Evolutionary conservation across 257 asterid species (phyloP).

Genomic region (Lantana camara): DNA sequence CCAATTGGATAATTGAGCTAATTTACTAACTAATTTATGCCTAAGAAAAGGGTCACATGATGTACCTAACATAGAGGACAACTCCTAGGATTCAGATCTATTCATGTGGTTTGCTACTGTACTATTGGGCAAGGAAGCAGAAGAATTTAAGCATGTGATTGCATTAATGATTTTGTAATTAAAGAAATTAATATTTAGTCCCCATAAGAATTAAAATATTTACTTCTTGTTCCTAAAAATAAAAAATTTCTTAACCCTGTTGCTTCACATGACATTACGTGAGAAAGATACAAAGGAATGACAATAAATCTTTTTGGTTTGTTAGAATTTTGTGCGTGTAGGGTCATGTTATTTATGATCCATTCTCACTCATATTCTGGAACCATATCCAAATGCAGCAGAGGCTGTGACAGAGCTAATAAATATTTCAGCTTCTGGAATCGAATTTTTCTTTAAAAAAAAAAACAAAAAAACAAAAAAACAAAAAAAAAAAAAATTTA

Average conservation of each 20-base stretch:
- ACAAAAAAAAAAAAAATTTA: too few relatives aligned
- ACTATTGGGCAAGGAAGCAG: too few relatives aligned
- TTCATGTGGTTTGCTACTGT: background rate
- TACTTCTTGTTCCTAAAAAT: too few relatives aligned
- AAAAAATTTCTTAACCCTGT: too few relatives aligned
- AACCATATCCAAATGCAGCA: conserved; percentile 11
- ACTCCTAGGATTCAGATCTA: conserved; percentile 14
- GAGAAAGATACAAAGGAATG: background rate
- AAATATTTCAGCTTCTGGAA: background rate
- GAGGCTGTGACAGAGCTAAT: background rate
- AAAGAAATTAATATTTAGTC: too few relatives aligned
- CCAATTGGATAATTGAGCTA: conserved; percentile 32
- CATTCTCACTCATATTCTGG: background rate
- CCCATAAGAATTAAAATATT: too few relatives aligned
- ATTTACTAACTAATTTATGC: conserved; percentile 23
- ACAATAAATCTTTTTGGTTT: too few relatives aligned
- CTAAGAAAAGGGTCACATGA: conserved; percentile 25
- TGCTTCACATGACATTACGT: background rate
- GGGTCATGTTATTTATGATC: conserved; percentile 10
- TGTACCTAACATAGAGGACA: conserved; percentile 27
- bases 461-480: too few relatives aligned
- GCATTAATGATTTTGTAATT: background rate
- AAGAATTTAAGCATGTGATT: too few relatives aligned
- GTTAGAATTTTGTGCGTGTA: background rate
- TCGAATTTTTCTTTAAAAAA: background rate